phyloP scores from a whole-genome alignment of 2,329 filamentous ascomycete species.

The Hirsutella rhossiliensis region DNA sequence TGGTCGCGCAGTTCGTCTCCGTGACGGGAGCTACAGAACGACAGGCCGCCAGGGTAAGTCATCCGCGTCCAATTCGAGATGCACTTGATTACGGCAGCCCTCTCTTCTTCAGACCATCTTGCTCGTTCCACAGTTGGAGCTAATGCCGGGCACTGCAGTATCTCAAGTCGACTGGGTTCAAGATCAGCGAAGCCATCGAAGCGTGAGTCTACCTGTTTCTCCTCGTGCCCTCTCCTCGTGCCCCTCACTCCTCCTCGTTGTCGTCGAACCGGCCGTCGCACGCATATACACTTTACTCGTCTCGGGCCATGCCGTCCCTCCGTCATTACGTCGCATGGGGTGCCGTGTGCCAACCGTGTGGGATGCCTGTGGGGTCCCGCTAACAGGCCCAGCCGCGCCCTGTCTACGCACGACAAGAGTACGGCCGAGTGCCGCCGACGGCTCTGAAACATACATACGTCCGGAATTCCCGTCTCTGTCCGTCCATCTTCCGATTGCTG shows the following conservation, averaged over 20 bases:
- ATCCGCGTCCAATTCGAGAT: too few relatives aligned
- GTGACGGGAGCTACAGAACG: constrained; percentile 32
- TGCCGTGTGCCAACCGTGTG: constrained; percentile 6
- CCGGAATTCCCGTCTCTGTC: not conserved
- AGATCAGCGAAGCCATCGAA: constrained; percentile 41
- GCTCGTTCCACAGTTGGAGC: constrained; percentile 2
- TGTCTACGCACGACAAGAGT: constrained; percentile 13
- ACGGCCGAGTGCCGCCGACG: constrained; percentile 25
- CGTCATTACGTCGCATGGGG: not conserved
- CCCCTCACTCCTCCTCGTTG: not conserved
- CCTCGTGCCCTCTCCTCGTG: constrained; percentile 1
- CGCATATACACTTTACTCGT: too few relatives aligned
- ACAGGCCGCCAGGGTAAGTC: constrained; percentile 31
- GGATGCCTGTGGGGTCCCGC: constrained; percentile 19
- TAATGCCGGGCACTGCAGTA: constrained; percentile 24
- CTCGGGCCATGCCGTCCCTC: not conserved
- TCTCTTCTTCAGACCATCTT: too few relatives aligned
- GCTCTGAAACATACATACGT: constrained; percentile 16
- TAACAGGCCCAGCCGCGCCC: constrained; percentile 14
- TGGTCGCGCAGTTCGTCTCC: constrained; percentile 28
- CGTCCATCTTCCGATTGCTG: too few relatives aligned
- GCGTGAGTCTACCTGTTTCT: constrained; percentile 34
- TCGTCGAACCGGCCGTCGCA: not conserved
- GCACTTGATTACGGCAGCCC: too few relatives aligned
- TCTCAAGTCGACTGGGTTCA: constrained; percentile 35